A percentile compares a stretch with the other conserved stretches of the same genome.
These are phyloP conservation scores for Geotrichum australiense DNA, from an alignment of 1,139 yeast species.

Conservation along the genomic window DNA sequence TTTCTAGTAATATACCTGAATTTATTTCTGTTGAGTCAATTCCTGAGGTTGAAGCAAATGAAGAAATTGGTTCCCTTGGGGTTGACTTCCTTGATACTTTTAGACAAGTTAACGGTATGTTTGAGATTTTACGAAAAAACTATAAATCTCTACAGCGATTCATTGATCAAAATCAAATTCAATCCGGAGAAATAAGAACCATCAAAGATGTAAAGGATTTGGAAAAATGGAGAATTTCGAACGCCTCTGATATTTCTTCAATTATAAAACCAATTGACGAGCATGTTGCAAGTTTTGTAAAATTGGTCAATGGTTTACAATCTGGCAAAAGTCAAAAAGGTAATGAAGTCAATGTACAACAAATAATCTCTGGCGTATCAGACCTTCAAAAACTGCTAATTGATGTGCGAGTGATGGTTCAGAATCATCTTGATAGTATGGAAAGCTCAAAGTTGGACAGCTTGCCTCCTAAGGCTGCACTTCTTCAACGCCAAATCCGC, in stretches of 20 bases:
- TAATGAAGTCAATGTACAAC: background rate
- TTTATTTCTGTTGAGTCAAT: constrained; percentile 12
- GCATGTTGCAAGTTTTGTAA: constrained; percentile 10
- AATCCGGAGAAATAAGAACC: constrained; percentile 12
- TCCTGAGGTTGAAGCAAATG: too few relatives aligned
- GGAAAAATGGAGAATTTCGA: constrained; percentile 24
- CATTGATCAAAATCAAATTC: constrained; percentile 10
- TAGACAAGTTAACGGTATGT: constrained; percentile 21
- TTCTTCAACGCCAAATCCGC: constrained; percentile 24
- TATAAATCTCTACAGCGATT: constrained; percentile 8
- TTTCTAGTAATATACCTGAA: constrained; percentile 9
- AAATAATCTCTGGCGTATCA: too few relatives aligned
- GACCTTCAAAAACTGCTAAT: too few relatives aligned
- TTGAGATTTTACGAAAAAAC: constrained; percentile 17
- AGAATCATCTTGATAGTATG: constrained; percentile 20
- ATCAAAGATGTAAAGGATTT: constrained; percentile 19
- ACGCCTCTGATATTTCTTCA: constrained; percentile 19
- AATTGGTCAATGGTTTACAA: constrained; percentile 12
- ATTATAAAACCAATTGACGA: constrained; percentile 20
- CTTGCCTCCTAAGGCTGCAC: constrained; percentile 26
- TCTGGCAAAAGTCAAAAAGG: constrained; percentile 3
- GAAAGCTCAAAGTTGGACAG: constrained; percentile 22
- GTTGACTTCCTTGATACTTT: too few relatives aligned
- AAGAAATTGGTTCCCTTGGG: too few relatives aligned
- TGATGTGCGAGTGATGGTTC: constrained; percentile 18